Evolutionary conservation across 129 eudicot species (phyloP).

Genomic region (Sambucus nigra): DNA sequence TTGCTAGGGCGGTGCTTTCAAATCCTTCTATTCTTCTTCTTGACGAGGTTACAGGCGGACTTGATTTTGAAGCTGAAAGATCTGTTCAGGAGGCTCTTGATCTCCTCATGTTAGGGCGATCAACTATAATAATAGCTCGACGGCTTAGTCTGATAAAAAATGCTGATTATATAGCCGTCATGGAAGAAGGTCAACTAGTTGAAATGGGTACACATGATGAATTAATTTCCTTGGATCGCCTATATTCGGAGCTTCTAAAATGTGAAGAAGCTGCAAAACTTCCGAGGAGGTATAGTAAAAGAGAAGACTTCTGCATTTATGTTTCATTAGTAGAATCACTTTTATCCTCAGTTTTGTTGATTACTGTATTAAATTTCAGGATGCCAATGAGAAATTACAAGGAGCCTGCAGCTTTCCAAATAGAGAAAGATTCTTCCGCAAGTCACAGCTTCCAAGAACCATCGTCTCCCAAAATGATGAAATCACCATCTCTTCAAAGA

Average conservation of each 20-base stretch:
- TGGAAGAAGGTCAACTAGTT: slow-evolving; percentile 52
- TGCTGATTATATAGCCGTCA: slow-evolving; percentile 53
- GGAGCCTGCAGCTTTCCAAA: slow-evolving; percentile 10
- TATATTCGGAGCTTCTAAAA: slow-evolving; percentile 46
- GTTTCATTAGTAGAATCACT: too few relatives aligned
- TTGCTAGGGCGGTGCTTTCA: slow-evolving; percentile 54
- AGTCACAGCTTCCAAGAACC: slow-evolving; percentile 40
- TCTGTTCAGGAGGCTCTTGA: slow-evolving; percentile 37
- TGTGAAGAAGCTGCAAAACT: slow-evolving; percentile 50
- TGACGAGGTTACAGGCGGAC: slow-evolving; percentile 44
- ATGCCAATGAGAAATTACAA: slow-evolving; percentile 33
- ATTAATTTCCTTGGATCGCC: slow-evolving; percentile 25
- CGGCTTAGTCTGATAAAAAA: slow-evolving; percentile 34
- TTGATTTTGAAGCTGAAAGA: slow-evolving; percentile 41
- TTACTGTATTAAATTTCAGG: slow-evolving; percentile 24
- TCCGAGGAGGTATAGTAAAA: slow-evolving; percentile 35
- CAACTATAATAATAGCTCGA: slow-evolving; percentile 40
- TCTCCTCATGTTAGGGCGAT: slow-evolving; percentile 33
- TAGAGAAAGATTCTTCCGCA: slow-evolving; percentile 17
- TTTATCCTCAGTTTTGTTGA: too few relatives aligned
- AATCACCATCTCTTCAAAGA: slow-evolving; percentile 93
- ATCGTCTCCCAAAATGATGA: slow-evolving; percentile 75
- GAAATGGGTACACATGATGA: slow-evolving; percentile 65
- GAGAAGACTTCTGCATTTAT: not conserved
- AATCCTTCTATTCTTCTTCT: slow-evolving; percentile 46